Evolutionary conservation across 306 rosid genomes (phyloP), one percentile per base, ranked within the genome.

Genomic region (Quillaja saponaria): DNA sequence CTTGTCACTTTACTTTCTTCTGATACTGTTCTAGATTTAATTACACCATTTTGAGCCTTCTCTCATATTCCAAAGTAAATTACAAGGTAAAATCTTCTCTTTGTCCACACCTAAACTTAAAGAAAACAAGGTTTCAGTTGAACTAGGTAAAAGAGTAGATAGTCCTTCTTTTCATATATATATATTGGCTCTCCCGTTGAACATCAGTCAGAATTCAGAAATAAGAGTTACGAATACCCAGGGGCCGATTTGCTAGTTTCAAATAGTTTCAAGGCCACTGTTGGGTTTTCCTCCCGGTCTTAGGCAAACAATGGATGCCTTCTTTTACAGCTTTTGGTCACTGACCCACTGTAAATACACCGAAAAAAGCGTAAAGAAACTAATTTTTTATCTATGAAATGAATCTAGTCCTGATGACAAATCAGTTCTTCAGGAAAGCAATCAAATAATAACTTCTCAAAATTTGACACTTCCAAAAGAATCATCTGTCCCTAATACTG

Each of bases 261-360:
- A 17, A 28, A 6, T 50, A 49, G 52, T 68, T 57, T 34, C 38
- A 44, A 50, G 57, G 61, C 40, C 18, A 19, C 8, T 39, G 51
- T 55, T 46, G 49, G 66, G 17, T 16, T 10, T 15, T 39, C 18
- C 28, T 40, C 14, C 47, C 12, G 13, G 37, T 21, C 3, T 28
- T 40, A 34, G 20, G 49, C 7, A 38, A 67, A 50, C 20, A 48
- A 48, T 66, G 67, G 47, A 42, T 63, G 49, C 34, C 61, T 56
- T 56, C 52, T 18, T 35, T 45, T 55, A 7, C 48, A 55, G 34
- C 53, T 18, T 46, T 49, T 51, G 66, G 61, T 72, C 55, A 33
- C 16, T 60, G 34, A 1, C 33, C 39, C 61, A 20, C 40, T 66
- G 31, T 25, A 63, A 18, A 5, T 28, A n/a, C 21, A 49, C 41